phyloP scores from a whole-genome alignment of 495 filamentous ascomycete species.

The Xeromyces bisporus region DNA sequence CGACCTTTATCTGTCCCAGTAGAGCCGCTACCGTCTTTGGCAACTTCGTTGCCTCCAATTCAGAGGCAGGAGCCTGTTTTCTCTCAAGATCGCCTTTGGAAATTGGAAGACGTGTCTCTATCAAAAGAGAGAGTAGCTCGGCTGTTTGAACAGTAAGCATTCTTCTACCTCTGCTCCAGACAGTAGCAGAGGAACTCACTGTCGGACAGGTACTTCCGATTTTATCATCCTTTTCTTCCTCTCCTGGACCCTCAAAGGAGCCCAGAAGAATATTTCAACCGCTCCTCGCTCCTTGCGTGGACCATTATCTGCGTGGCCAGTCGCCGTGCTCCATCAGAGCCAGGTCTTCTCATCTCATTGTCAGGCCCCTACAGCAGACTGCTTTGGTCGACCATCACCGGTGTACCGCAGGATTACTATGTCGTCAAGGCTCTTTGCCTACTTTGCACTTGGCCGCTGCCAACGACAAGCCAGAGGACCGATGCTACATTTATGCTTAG shows the following conservation, averaged over 20 bases:
- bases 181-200: neutral
- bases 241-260: constrained; percentile 55
- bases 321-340: constrained; percentile 51
- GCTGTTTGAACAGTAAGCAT: constrained; percentile 27
- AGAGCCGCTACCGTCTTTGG: constrained; percentile 20
- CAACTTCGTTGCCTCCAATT: constrained; percentile 21
- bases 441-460: constrained; percentile 82
- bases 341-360: constrained; percentile 50
- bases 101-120: constrained; percentile 26
- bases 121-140: constrained; percentile 22
- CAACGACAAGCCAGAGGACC: constrained; percentile 65
- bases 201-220: constrained; percentile 44
- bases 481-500: constrained; percentile 84
- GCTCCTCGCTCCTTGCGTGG: constrained; percentile 71
- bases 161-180: neutral
- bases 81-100: constrained; percentile 27
- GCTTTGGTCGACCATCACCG: constrained; percentile 66
- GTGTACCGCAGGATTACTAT: constrained; percentile 68
- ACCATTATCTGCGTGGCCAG: constrained; percentile 67
- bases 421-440: constrained; percentile 82
- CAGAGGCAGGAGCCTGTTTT: constrained; percentile 23
- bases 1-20: constrained; percentile 23
- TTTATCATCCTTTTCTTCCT: constrained; percentile 74
- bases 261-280: constrained; percentile 60
- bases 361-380: constrained; percentile 56